These are phyloP conservation scores for Zanthoxylum bungeanum DNA, from an alignment of 345 rosid genomes.

Conservation along the genomic window DNA sequence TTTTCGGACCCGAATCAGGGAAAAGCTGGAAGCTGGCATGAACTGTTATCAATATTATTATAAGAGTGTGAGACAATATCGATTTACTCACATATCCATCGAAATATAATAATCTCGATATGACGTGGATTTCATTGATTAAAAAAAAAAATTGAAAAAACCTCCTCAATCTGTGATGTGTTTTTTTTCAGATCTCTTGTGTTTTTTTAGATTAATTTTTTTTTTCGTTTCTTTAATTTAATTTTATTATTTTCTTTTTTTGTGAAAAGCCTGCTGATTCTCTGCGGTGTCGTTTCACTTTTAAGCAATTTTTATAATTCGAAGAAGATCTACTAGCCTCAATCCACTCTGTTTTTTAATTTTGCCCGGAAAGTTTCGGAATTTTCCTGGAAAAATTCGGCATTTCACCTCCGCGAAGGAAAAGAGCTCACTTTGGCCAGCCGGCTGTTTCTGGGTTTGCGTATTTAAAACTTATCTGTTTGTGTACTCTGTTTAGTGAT, in stretches of 20 bases:
- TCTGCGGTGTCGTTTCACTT: background rate
- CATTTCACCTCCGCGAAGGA: background rate
- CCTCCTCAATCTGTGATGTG: too few species aligned
- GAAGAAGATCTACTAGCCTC: slow-evolving; percentile 5
- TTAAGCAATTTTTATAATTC: background rate
- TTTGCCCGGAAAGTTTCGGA: background rate
- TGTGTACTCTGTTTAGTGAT: background rate
- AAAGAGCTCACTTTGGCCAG: background rate
- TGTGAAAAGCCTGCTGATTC: slow-evolving; percentile 4
- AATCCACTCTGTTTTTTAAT: background rate
- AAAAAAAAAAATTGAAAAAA: too few species aligned
- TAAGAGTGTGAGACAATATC: too few species aligned
- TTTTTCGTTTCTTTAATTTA: background rate
- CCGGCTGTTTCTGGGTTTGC: slow-evolving; percentile 4
- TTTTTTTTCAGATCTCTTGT: too few species aligned
- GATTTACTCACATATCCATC: too few species aligned
- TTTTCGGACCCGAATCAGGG: too few species aligned
- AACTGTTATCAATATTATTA: too few species aligned
- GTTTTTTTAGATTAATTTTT: too few species aligned
- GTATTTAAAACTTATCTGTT: background rate
- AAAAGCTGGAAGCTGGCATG: too few species aligned
- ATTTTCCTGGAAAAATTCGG: background rate
- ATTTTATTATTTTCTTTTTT: background rate
- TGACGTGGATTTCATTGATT: too few species aligned
- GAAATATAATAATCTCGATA: too few species aligned